Conservation (phyloP, 192 early-diverging fungal genomes). For the Backusella psychrophila region DNA sequence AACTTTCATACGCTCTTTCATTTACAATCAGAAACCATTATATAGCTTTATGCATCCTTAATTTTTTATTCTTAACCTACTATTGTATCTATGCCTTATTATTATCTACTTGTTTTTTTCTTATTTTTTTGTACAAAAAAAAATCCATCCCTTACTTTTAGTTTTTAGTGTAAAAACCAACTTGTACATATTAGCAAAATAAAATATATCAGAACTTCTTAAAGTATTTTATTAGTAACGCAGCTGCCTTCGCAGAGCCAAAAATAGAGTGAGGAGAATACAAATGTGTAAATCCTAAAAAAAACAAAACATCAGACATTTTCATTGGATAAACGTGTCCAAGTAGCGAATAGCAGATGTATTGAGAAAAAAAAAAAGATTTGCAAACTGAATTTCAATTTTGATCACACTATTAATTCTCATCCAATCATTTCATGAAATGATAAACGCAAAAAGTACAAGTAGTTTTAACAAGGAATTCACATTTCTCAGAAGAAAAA, state of each 20-base stretch:
- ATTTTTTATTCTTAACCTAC: background rate
- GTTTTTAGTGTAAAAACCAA: conserved; percentile 1
- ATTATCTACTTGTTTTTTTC: background rate
- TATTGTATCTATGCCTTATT: background rate
- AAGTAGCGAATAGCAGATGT: background rate
- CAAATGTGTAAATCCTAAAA: background rate
- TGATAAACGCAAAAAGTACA: background rate
- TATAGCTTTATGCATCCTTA: background rate
- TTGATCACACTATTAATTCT: background rate
- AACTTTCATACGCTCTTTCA: background rate
- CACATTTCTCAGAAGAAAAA: background rate
- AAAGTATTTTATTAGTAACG: conserved; percentile 1
- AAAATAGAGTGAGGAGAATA: background rate
- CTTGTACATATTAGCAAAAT: background rate
- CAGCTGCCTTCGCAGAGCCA: background rate
- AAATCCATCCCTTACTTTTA: background rate
- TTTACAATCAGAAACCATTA: background rate
- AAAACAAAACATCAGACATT: background rate
- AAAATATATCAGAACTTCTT: background rate
- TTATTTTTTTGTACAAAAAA: conserved; percentile 7
- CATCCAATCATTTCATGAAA: background rate
- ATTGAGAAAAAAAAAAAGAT: background rate
- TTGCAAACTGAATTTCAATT: background rate
- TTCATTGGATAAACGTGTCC: background rate
- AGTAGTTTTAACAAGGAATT: background rate